Conservation (phyloP, 2,329 filamentous ascomycete species). For the Aspergillus fischeri region DNA sequence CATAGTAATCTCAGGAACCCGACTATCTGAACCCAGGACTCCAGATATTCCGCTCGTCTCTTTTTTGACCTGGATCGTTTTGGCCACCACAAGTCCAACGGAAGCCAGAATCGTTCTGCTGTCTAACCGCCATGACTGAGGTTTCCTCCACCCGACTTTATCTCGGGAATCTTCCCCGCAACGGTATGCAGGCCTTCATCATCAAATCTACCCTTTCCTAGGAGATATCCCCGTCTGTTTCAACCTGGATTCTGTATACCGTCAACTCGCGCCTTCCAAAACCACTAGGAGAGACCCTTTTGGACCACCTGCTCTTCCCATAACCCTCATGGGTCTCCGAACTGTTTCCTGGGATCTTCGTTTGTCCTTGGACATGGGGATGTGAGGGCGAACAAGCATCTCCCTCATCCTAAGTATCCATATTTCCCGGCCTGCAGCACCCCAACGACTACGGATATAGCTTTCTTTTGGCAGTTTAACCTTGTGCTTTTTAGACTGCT, state of each 20-base stretch:
- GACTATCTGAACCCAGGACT: slow-evolving; percentile 3
- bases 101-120: slow-evolving; percentile 4
- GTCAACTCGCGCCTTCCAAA: slow-evolving; percentile 4
- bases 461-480: slow-evolving; percentile 13
- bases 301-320: slow-evolving; percentile 7
- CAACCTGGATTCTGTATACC: slow-evolving; percentile 16
- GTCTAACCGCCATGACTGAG: slow-evolving; percentile 61
- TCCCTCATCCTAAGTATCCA: not conserved
- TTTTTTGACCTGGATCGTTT: not conserved
- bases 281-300: slow-evolving; percentile 11
- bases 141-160: slow-evolving; percentile 95
- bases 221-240: slow-evolving; percentile 17
- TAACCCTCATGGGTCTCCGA: slow-evolving; percentile 8
- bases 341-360: not conserved
- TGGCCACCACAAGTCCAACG: slow-evolving; percentile 1
- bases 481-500: slow-evolving; percentile 6
- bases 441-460: slow-evolving; percentile 4
- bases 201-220: slow-evolving; percentile 23
- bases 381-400: not conserved
- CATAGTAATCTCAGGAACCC: slow-evolving; percentile 1
- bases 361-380: not conserved
- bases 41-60: not conserved
- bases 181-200: slow-evolving; percentile 62
- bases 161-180: slow-evolving; percentile 93
- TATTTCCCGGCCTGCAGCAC: not conserved